Percentiles rank a stretch among this genome's conserved stretches.
phyloP scores from a whole-genome alignment of 441 rosid species.

The Dalechampia spathulata region DNA sequence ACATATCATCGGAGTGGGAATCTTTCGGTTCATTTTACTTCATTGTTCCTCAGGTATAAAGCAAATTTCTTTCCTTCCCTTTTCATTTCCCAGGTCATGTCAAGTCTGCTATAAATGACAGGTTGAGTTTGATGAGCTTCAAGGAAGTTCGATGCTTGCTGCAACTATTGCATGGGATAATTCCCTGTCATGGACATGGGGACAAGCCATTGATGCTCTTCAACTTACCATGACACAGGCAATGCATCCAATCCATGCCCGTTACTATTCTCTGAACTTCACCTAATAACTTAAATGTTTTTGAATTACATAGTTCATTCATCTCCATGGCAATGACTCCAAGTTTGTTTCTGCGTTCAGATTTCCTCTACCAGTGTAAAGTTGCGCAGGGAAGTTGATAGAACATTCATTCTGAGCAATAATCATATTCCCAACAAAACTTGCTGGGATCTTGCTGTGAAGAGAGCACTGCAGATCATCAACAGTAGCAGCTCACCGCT shows the following conservation, averaged over 20 bases:
- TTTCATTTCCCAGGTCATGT: too few species aligned
- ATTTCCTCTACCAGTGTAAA: slow-evolving; percentile 42
- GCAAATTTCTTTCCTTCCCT: slow-evolving; percentile 12
- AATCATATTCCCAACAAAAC: slow-evolving; percentile 39
- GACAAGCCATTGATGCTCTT: slow-evolving; percentile 49
- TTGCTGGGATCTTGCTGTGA: slow-evolving; percentile 62
- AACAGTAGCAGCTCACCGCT: slow-evolving; percentile 51
- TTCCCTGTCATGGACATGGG: slow-evolving; percentile 57
- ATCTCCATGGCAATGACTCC: background rate
- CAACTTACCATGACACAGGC: slow-evolving; percentile 57
- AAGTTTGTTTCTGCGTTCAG: slow-evolving; percentile 22
- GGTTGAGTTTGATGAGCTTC: slow-evolving; percentile 92
- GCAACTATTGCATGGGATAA: slow-evolving; percentile 82
- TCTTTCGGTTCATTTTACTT: slow-evolving; percentile 88
- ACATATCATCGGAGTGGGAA: slow-evolving; percentile 70
- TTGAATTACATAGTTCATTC: background rate
- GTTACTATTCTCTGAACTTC: background rate
- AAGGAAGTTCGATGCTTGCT: slow-evolving; percentile 76
- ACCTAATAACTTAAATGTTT: background rate
- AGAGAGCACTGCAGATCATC: slow-evolving; percentile 66
- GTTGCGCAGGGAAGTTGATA: slow-evolving; percentile 35
- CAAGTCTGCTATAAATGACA: slow-evolving; percentile 34
- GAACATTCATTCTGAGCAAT: slow-evolving; percentile 51
- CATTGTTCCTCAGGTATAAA: slow-evolving; percentile 82
- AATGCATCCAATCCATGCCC: too few species aligned